These are phyloP conservation scores for Coemansia sp. DNA, from an alignment of 192 early-diverging fungal species.

Conservation along the genomic window DNA sequence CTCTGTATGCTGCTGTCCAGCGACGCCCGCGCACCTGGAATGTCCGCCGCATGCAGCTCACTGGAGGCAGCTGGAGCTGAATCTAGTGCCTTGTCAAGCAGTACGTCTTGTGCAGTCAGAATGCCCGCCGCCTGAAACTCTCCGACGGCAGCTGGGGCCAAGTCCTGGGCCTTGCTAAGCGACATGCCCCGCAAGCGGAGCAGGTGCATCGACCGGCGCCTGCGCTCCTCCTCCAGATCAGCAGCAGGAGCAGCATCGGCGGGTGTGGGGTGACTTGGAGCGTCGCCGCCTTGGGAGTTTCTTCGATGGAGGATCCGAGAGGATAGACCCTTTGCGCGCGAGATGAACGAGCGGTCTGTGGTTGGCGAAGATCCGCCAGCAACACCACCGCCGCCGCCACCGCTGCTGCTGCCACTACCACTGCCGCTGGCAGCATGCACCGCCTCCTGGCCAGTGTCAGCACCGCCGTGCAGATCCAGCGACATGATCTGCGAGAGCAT, in stretches of 20 bases:
- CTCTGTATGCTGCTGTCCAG: too few relatives aligned
- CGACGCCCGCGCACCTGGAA: conserved; percentile 7
- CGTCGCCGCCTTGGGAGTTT: conserved; percentile 6
- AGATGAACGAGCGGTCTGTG: conserved; percentile 14
- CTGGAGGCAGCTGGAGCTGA: neutral
- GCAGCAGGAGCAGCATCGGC: too few relatives aligned
- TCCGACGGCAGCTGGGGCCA: neutral
- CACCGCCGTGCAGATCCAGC: neutral
- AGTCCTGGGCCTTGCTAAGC: neutral
- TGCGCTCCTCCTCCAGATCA: conserved; percentile 10
- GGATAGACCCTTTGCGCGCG: conserved; percentile 38
- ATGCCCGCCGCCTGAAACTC: neutral
- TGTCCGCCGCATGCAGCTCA: neutral
- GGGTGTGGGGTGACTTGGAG: too few relatives aligned
- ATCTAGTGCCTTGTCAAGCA: neutral
- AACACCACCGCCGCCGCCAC: neutral
- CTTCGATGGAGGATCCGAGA: conserved; percentile 16
- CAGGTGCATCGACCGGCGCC: conserved; percentile 7
- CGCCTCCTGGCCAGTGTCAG: neutral
- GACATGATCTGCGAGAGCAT: conserved; percentile 3
- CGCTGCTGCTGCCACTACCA: neutral
- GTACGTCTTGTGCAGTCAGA: neutral
- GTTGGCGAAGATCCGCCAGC: conserved; percentile 5
- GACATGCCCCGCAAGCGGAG: neutral
- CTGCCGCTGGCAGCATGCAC: neutral